These are phyloP conservation scores for rapeseed (Brassica napus) DNA, from an alignment of 345 rosid species.

Conservation along the genomic window DNA sequence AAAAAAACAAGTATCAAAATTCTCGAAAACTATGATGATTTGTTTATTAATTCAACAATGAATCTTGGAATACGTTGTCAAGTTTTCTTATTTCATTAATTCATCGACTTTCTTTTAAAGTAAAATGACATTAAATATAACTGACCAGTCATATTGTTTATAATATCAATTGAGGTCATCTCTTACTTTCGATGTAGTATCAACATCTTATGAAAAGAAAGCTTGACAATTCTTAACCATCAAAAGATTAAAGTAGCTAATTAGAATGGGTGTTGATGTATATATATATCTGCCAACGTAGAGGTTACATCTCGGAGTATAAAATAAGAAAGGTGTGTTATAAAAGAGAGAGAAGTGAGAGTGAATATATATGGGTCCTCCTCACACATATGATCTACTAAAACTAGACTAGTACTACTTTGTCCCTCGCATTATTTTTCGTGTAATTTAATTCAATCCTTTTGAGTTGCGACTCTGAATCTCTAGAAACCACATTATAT, in stretches of 20 bases:
- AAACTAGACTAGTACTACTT: slow-evolving; percentile 42
- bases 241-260: neutral
- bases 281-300: slow-evolving; percentile 8
- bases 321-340: slow-evolving; percentile 26
- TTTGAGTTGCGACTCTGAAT: slow-evolving; percentile 28
- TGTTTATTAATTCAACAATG: neutral
- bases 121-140: neutral
- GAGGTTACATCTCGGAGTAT: neutral
- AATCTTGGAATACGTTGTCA: neutral
- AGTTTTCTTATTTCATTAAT: neutral
- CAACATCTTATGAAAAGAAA: slow-evolving; percentile 4
- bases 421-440: slow-evolving; percentile 31
- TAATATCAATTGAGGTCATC: neutral
- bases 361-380: slow-evolving; percentile 3
- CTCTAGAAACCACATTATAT: slow-evolving; percentile 31
- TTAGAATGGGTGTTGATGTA: slow-evolving; percentile 9
- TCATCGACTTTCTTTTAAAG: neutral
- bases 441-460: slow-evolving; percentile 15
- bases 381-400: slow-evolving; percentile 39
- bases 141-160: neutral
- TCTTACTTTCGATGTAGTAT: neutral
- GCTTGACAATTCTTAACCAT: neutral
- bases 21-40: neutral
- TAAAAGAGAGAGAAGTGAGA: slow-evolving; percentile 22
- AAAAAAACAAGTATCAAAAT: neutral